phyloP scores from a whole-genome alignment of 176 grass and related monocot species.

The Tuctoria greenei region DNA sequence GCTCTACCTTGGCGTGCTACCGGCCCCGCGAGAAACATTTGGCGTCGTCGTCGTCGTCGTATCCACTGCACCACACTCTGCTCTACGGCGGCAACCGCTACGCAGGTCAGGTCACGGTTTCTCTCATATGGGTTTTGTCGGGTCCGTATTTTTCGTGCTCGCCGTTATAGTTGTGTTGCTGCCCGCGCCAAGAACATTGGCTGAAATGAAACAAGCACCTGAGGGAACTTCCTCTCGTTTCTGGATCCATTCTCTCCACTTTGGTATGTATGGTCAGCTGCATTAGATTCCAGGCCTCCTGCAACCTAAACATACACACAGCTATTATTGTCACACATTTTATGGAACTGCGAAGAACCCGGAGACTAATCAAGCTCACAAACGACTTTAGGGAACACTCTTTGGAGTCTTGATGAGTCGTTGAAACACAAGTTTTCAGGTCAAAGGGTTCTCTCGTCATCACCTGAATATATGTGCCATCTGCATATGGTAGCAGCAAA shows the following conservation, averaged over 20 bases:
- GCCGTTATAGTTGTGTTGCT: too few species aligned
- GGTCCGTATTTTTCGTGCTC: too few species aligned
- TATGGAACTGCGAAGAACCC: not conserved
- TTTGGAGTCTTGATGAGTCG: not conserved
- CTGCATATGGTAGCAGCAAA: conserved; percentile 17
- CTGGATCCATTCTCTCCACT: not conserved
- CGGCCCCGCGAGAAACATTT: too few species aligned
- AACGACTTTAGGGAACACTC: not conserved
- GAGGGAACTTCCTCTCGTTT: not conserved
- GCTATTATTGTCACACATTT: conserved; percentile 3
- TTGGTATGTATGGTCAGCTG: not conserved
- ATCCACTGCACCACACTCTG: too few species aligned
- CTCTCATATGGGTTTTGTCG: not conserved
- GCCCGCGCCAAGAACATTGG: too few species aligned
- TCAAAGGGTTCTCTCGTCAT: conserved; percentile 19
- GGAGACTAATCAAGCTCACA: conserved; percentile 2
- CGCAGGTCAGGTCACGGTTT: too few species aligned
- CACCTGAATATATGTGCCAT: conserved; percentile 39
- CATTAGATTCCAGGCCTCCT: not conserved
- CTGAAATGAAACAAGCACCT: not conserved
- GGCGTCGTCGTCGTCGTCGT: too few species aligned
- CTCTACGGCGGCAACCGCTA: too few species aligned
- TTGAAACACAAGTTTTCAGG: not conserved
- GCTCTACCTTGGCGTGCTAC: too few species aligned
- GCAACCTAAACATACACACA: not conserved